Percentiles rank a stretch among this genome's conserved stretches.
Evolutionary conservation across 495 filamentous ascomycete genomes (phyloP).

Genomic region (Niebla homalea): DNA sequence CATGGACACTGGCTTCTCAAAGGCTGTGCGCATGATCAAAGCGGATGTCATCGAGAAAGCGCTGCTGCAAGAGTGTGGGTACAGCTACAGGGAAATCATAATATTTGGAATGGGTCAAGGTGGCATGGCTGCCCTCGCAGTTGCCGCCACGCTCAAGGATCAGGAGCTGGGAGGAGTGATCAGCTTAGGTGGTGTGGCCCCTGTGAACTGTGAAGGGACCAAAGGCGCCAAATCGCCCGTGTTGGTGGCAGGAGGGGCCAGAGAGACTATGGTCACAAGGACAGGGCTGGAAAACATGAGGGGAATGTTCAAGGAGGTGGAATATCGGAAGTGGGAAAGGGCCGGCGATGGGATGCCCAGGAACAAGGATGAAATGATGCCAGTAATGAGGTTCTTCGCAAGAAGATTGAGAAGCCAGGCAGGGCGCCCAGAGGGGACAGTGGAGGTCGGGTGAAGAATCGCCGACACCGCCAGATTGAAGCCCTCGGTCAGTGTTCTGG

Average conservation of each 20-base stretch:
- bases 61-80: constrained; percentile 58
- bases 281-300: constrained; percentile 48
- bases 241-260: constrained; percentile 54
- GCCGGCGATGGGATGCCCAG: constrained; percentile 70
- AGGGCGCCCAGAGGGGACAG: constrained; percentile 46
- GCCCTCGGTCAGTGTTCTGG: too few relatives aligned
- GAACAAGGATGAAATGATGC: constrained; percentile 75
- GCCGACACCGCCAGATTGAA: too few relatives aligned
- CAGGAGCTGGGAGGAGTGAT: constrained; percentile 47
- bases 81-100: constrained; percentile 51
- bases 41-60: constrained; percentile 45
- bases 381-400: constrained; percentile 87
- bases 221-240: constrained; percentile 59
- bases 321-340: constrained; percentile 62
- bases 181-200: constrained; percentile 62
- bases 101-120: constrained; percentile 84
- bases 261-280: constrained; percentile 47
- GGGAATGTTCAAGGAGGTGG: constrained; percentile 55
- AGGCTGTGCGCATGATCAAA: constrained; percentile 35
- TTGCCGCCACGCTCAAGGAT: constrained; percentile 22
- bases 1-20: constrained; percentile 62
- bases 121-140: constrained; percentile 60
- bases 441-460: constrained; percentile 32
- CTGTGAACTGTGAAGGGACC: constrained; percentile 27
- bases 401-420: constrained; percentile 53